Conservation (phyloP, 1,284 basidiomycete genomes). For the Puccinia hordei region DNA sequence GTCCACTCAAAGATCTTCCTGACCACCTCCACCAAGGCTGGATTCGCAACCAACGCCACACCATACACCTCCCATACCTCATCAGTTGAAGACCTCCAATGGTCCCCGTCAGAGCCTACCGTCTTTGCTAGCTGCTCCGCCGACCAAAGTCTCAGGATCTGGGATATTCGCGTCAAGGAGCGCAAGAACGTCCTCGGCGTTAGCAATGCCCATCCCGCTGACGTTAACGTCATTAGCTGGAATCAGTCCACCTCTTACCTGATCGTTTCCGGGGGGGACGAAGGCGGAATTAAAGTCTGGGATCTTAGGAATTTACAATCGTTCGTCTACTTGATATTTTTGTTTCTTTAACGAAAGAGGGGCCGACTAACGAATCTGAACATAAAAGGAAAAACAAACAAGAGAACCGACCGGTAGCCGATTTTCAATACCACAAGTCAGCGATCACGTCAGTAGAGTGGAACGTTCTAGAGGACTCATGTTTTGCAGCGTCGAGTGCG, state of each 20-base stretch:
- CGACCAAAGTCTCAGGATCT: constrained; percentile 85
- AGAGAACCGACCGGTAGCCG: constrained; percentile 78
- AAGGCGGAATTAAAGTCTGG: constrained; percentile 94
- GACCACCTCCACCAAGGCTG: constrained; percentile 57
- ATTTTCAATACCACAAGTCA: constrained; percentile 86
- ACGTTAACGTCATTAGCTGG: constrained; percentile 99
- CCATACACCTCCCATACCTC: constrained; percentile 88
- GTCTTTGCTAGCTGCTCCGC: constrained; percentile 96
- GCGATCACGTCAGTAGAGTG: constrained; percentile 97
- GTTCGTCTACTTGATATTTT: background rate
- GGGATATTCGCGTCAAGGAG: constrained; percentile 91
- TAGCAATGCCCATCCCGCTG: constrained; percentile 78
- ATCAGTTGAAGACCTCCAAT: constrained; percentile 94
- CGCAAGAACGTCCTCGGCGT: constrained; percentile 81
- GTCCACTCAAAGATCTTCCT: constrained; percentile 59
- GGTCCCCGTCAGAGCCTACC: constrained; percentile 89
- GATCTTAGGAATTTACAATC: constrained; percentile 80
- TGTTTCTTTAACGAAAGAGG: background rate
- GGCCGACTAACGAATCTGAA: background rate
- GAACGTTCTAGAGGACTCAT: constrained; percentile 94
- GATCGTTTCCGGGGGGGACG: constrained; percentile 90
- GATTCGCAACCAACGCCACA: constrained; percentile 64
- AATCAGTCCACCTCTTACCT: constrained; percentile 82
- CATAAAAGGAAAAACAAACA: constrained; percentile 63
- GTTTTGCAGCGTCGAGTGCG: constrained; percentile 88